Conservation (phyloP, 202 grass and related monocot species). For the Panicum hallii region DNA sequence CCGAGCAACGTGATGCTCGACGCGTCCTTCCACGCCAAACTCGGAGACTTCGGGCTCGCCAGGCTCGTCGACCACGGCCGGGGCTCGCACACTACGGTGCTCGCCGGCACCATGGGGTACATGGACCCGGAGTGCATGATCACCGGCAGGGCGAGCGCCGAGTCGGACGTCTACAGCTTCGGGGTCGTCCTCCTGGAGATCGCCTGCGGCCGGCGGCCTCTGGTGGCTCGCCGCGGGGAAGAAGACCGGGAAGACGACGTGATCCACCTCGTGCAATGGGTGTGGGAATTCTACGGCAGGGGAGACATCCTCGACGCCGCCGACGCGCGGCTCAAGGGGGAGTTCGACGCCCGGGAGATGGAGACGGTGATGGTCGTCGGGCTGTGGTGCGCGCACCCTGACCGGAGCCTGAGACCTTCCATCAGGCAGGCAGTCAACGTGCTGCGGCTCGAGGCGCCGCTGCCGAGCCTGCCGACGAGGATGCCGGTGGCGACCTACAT, state of each 20-base stretch:
- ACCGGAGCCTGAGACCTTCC: conserved; percentile 34
- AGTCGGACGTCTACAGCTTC: conserved; percentile 62
- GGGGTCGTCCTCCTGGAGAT: conserved; percentile 57
- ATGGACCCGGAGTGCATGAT: conserved; percentile 55
- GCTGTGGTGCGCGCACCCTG: conserved; percentile 53
- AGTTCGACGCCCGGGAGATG: conserved; percentile 17
- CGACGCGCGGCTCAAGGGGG: conserved; percentile 18
- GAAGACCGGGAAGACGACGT: neutral
- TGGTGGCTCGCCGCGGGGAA: neutral
- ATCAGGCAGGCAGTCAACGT: conserved; percentile 42
- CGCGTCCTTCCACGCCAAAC: conserved; percentile 52
- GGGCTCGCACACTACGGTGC: conserved; percentile 28
- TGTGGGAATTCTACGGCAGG: conserved; percentile 43
- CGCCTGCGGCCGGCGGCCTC: conserved; percentile 10
- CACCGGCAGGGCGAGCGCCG: neutral
- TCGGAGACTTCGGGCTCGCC: conserved; percentile 63
- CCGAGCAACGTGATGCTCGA: conserved; percentile 75
- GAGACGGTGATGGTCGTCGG: conserved; percentile 52
- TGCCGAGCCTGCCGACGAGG: neutral
- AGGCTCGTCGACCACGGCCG: conserved; percentile 49
- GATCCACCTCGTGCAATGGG: conserved; percentile 43
- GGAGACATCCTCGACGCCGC: conserved; percentile 35
- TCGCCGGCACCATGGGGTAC: conserved; percentile 59
- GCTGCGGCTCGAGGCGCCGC: conserved; percentile 20
- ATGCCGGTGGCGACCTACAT: conserved; percentile 46